Evolutionary conservation across 345 rosid species (phyloP).

Genomic region (Eucalyptus pumila): DNA sequence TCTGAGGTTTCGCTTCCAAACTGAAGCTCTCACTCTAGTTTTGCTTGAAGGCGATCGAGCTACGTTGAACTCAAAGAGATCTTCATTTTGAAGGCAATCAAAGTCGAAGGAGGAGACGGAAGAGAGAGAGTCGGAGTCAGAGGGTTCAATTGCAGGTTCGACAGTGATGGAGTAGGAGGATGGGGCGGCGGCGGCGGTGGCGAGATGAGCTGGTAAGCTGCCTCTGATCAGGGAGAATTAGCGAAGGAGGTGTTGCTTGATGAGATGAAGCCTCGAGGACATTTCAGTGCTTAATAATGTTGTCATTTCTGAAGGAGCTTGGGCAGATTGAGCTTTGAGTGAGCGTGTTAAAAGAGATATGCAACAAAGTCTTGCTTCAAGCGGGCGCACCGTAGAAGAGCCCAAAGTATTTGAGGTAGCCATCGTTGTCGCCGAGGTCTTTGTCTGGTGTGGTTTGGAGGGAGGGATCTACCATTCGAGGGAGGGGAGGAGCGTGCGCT

Average conservation of each 20-base stretch:
- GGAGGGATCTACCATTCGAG: too few relatives aligned
- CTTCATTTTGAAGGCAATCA: background rate
- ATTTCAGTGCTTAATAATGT: background rate
- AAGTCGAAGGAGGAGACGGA: background rate
- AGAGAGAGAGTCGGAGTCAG: background rate
- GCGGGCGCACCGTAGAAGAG: too few relatives aligned
- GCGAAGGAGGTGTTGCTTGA: background rate
- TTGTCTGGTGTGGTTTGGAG: too few relatives aligned
- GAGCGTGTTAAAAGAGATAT: too few relatives aligned
- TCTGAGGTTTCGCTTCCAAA: background rate
- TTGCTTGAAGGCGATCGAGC: background rate
- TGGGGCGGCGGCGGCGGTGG: fast-evolving
- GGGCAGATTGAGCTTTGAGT: too few relatives aligned
- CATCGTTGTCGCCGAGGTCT: too few relatives aligned
- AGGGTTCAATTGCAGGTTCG: background rate
- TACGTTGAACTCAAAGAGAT: background rate
- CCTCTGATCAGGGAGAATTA: background rate
- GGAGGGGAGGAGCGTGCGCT: too few relatives aligned
- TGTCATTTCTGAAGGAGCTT: background rate
- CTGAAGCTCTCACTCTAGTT: background rate
- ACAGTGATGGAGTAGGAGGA: background rate
- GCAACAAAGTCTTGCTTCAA: too few relatives aligned
- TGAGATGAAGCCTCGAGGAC: background rate
- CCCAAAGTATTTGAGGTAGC: too few relatives aligned
- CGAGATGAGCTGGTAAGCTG: too few relatives aligned